These are phyloP conservation scores for Fusarium anguioides DNA, from an alignment of 2,329 filamentous ascomycete genomes.

Conservation along the genomic window DNA sequence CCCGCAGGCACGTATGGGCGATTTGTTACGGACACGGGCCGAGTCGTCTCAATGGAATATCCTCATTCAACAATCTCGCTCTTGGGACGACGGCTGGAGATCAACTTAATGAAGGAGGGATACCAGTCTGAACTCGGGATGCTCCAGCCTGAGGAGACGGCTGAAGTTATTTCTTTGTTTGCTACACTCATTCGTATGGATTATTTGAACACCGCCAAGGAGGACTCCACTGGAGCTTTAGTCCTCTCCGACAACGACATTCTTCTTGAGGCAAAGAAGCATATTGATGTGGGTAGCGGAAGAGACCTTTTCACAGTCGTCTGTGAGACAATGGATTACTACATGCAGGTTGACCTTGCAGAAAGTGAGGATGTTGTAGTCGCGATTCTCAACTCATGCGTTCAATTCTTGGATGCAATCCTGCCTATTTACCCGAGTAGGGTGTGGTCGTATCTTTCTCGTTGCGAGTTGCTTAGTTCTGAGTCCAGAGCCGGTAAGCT, in stretches of 20 bases:
- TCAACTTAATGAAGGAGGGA: constrained; percentile 68
- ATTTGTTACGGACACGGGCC: constrained; percentile 81
- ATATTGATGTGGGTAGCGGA: constrained; percentile 62
- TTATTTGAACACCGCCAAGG: constrained; percentile 51
- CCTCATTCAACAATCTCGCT: constrained; percentile 83
- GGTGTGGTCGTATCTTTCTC: constrained; percentile 89
- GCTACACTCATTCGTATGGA: constrained; percentile 73
- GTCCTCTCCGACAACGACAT: constrained; percentile 55
- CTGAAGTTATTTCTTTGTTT: constrained; percentile 80
- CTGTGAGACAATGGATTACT: constrained; percentile 84
- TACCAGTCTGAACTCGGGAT: constrained; percentile 64
- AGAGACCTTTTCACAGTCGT: constrained; percentile 84
- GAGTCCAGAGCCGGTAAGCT: constrained; percentile 82
- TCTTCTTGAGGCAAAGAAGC: constrained; percentile 65
- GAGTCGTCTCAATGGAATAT: constrained; percentile 81
- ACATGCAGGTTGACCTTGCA: constrained; percentile 66
- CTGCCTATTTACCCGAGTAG: constrained; percentile 80
- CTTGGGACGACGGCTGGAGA: constrained; percentile 79
- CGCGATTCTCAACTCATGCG: constrained; percentile 74
- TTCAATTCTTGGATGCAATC: constrained; percentile 82
- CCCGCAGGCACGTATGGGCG: constrained; percentile 73
- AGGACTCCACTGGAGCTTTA: constrained; percentile 48
- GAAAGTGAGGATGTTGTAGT: constrained; percentile 73
- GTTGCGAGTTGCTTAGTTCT: constrained; percentile 81
- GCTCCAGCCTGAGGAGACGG: constrained; percentile 70